Base-by-base conservation (phyloP, 2,329 filamentous ascomycete species). In the Pyricularia pennisetigena region DNA sequence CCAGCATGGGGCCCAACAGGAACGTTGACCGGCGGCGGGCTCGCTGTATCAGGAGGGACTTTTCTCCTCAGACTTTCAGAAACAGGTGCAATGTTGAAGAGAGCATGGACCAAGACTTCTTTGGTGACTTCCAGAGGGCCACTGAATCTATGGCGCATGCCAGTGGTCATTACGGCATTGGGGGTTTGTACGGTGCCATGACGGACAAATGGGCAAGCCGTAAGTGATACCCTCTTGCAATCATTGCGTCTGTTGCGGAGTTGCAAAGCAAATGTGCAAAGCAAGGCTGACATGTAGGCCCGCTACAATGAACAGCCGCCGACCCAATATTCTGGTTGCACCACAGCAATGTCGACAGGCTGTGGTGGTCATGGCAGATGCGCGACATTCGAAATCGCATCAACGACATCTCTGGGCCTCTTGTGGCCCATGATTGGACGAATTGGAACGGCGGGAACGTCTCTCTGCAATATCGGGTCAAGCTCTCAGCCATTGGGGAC, bases 251-350 rank as follows among this genome's bases (percentile, higher is more conserved):
- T 24, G 23, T 23, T 59, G 35, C 41, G 16, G n/a, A n/a, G n/a
- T n/a, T n/a, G n/a, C n/a, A n/a, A n/a, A n/a, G n/a, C n/a, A n/a
- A n/a, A n/a, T n/a, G n/a, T n/a, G n/a, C n/a, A n/a, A 32, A 23
- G 3, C 28, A 62, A n/a, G 41, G 41, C 41, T 49, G 5, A 49
- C 41, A 49, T n/a, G 16, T n/a, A 6, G 41, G 16, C 41, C n/a
- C 16, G 6, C 29, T 29, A 14, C 35, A 54, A 66, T 4, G 1
- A 20, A 12, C 23, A 66, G 65, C 65, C n/a, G 65, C 28, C 41
- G 77, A 78, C 69, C 77, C 76, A 0, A 69, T 76, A 65, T 78
- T 78, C 73, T 76, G 75, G 70, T 72, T 77, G 72, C 76, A 78
- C 70, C 76, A 78, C 71, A 32, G 72, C 5, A 77, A 76, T 70